Base-by-base conservation (phyloP, 352 stramenopile species). In the Globisporangium yorkense region DNA sequence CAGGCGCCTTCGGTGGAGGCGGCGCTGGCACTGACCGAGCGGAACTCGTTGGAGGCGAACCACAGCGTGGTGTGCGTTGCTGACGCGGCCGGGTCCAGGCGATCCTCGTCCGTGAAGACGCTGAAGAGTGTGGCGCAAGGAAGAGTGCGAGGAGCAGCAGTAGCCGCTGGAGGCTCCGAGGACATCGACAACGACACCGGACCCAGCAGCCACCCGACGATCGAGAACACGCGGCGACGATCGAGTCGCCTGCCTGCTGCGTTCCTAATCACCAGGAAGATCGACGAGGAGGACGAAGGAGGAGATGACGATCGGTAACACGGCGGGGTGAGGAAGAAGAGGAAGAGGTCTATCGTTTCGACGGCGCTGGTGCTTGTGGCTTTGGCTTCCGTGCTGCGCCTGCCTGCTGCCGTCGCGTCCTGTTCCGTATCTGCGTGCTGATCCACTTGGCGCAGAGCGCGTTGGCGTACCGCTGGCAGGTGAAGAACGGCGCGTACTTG, bases 391-490 rank as follows among this genome's bases (percentile, higher is more conserved):
- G 27, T 18, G 16, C 18, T 18, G 40, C 18, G 3, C 35, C 43
- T 24, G 20, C 13, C 29, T 44, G 49, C 40, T 29, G 31, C 4
- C 29, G 21, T 18, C 24, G 24, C 18, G 15, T 57, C 18, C 37
- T 33, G 49, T 56, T 56, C 21, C 16, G 55, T 29, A 33, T 31
- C 29, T 69, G 64, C 5, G 78, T 84, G 45, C 78, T 65, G n/a
- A 84, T 61, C 79, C 79, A 89, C 54, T 87, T 87, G 1, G 49
- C 52, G 51, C 79, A 89, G 4, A 89, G 59, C 8, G 74, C 72
- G 40, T 89, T 87, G 13, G 66, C 63, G 56, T 89, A 89, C 3
- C 79, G 72, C 29, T 76, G 74, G 21, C 74, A 87, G 13, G 72
- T 87, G 56, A 89, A 89, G 33, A 78, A 85, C 2, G 50, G 59